phyloP scores from a whole-genome alignment of 1,284 basidiomycete species.

The Ceratobasidium sp. region DNA sequence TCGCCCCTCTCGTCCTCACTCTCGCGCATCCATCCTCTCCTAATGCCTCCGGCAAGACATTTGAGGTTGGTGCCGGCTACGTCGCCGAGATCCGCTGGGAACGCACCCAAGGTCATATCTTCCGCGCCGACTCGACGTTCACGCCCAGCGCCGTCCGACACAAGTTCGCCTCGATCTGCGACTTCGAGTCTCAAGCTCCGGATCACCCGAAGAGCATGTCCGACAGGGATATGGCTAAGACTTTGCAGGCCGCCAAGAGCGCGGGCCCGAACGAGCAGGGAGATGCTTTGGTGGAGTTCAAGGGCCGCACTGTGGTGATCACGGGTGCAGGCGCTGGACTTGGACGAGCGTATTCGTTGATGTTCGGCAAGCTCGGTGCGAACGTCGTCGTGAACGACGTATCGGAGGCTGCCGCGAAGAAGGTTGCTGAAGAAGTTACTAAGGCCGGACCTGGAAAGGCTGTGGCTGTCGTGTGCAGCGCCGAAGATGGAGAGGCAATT shows the following conservation, averaged over 20 bases:
- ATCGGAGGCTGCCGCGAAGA: slow-evolving; percentile 83
- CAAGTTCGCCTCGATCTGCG: slow-evolving; percentile 26
- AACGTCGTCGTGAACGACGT: slow-evolving; percentile 99
- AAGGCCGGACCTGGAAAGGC: slow-evolving; percentile 89
- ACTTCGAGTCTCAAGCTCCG: slow-evolving; percentile 71
- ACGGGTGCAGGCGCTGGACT: slow-evolving; percentile 96
- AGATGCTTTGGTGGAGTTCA: slow-evolving; percentile 81
- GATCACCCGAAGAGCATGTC: slow-evolving; percentile 79
- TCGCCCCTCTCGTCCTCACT: slow-evolving; percentile 91
- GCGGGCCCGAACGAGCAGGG: slow-evolving; percentile 81
- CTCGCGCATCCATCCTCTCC: slow-evolving; percentile 83
- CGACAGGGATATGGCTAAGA: slow-evolving; percentile 79
- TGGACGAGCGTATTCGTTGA: slow-evolving; percentile 90
- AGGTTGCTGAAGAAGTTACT: slow-evolving; percentile 89
- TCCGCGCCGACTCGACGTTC: slow-evolving; percentile 92
- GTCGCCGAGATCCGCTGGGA: slow-evolving; percentile 95
- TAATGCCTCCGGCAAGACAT: slow-evolving; percentile 88
- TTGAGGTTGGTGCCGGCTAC: slow-evolving; percentile 96
- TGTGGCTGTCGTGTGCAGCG: slow-evolving; percentile 85
- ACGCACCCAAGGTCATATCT: slow-evolving; percentile 86
- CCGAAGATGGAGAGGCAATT: slow-evolving; percentile 91
- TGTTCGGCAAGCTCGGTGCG: slow-evolving; percentile 92
- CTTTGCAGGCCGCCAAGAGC: slow-evolving; percentile 77
- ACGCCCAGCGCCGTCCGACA: slow-evolving; percentile 89
- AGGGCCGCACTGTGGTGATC: slow-evolving; percentile 92